Evolutionary conservation across 1,139 yeast genomes (phyloP).

Genomic region (Nakaseomyces delphensis): DNA sequence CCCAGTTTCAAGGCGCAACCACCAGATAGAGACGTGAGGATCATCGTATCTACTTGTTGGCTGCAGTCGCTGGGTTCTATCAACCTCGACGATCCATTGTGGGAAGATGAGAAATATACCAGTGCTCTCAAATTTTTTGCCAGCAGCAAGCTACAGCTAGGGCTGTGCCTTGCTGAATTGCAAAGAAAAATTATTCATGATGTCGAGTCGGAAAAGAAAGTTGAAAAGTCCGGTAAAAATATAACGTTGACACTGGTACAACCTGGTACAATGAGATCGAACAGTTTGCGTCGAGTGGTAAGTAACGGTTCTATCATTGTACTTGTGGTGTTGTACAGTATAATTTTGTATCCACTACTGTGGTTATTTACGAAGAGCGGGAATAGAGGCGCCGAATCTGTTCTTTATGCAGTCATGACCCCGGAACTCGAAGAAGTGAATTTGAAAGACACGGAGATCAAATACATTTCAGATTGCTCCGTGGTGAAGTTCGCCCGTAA

Average conservation of each 20-base stretch:
- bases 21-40: conserved; percentile 85
- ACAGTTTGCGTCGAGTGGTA: conserved; percentile 69
- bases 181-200: conserved; percentile 49
- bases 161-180: conserved; percentile 64
- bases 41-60: conserved; percentile 66
- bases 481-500: conserved; percentile 49
- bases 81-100: conserved; percentile 58
- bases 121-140: conserved; percentile 76
- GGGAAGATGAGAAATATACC: conserved; percentile 49
- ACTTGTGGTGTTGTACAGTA: conserved; percentile 46
- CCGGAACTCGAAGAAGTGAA: conserved; percentile 49
- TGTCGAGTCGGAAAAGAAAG: conserved; percentile 23
- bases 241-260: conserved; percentile 71
- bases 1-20: conserved; percentile 86
- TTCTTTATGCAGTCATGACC: conserved; percentile 59
- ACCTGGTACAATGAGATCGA: conserved; percentile 87
- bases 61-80: conserved; percentile 65
- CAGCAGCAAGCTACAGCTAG: conserved; percentile 65
- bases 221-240: conserved; percentile 61
- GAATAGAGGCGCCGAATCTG: conserved; percentile 69
- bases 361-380: conserved; percentile 73
- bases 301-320: conserved; percentile 75
- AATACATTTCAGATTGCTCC: conserved; percentile 63
- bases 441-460: conserved; percentile 47
- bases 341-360: conserved; percentile 69